Percentiles rank a stretch among this genome's conserved stretches.
These are phyloP conservation scores for Amyloporia xantha DNA, from an alignment of 768 basidiomycete genomes.

Conservation along the genomic window DNA sequence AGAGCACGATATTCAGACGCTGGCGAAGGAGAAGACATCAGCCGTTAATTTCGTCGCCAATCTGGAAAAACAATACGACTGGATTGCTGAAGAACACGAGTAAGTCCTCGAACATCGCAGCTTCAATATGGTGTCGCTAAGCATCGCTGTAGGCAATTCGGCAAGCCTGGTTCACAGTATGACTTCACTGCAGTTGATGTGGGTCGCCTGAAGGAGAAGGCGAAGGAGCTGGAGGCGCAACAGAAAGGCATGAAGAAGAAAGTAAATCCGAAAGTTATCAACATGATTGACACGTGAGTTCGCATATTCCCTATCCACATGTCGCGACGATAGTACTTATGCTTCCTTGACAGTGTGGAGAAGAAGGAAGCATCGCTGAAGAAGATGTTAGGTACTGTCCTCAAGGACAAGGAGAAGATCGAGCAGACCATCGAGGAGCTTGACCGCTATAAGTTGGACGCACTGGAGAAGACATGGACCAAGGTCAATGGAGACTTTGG, in stretches of 20 bases:
- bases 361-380: slow-evolving; percentile 83
- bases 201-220: slow-evolving; percentile 49
- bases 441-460: slow-evolving; percentile 90
- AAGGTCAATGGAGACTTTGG: slow-evolving; percentile 97
- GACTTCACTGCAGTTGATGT: slow-evolving; percentile 72
- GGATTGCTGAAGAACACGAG: slow-evolving; percentile 88
- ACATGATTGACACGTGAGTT: slow-evolving; percentile 88
- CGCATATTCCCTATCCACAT: not conserved
- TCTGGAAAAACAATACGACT: slow-evolving; percentile 78
- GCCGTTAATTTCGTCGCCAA: slow-evolving; percentile 45
- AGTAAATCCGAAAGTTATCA: slow-evolving; percentile 91
- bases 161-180: slow-evolving; percentile 72
- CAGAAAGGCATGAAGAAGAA: slow-evolving; percentile 92
- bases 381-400: slow-evolving; percentile 82
- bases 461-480: slow-evolving; percentile 91
- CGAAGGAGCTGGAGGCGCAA: slow-evolving; percentile 64
- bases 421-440: slow-evolving; percentile 90
- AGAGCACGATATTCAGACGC: slow-evolving; percentile 59
- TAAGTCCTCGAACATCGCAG: slow-evolving; percentile 35
- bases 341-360: slow-evolving; percentile 59
- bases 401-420: slow-evolving; percentile 93
- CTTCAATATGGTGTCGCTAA: not conserved
- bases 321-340: not conserved
- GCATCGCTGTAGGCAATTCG: slow-evolving; percentile 61
- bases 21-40: slow-evolving; percentile 58